A percentile compares a stretch with the other conserved stretches of the same genome.
Conservation (phyloP, 2,329 filamentous ascomycete species). For the Karstenula rhodostoma region DNA sequence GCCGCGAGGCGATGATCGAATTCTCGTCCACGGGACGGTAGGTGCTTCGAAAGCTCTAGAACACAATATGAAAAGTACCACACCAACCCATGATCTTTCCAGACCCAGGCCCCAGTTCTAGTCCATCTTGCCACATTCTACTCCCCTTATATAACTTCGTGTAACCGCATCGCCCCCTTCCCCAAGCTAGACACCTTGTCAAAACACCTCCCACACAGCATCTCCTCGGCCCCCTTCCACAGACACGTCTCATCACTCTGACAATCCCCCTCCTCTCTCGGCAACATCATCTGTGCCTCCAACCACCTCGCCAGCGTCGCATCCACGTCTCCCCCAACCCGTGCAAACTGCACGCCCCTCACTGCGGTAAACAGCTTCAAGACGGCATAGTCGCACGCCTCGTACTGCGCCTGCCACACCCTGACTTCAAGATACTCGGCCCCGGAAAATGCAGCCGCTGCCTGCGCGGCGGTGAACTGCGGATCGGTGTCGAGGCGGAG, state of each 20-base stretch:
- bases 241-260: constrained; percentile 1
- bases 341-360: constrained; percentile 54
- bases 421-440: constrained; percentile 59
- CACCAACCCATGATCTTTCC: too few relatives aligned
- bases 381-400: constrained; percentile 51
- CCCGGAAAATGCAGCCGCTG: constrained; percentile 54
- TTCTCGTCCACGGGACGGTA: too few relatives aligned
- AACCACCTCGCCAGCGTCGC: constrained; percentile 55
- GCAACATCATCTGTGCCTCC: constrained; percentile 55
- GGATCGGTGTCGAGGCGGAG: constrained; percentile 61
- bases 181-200: constrained; percentile 5
- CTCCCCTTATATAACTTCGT: not conserved
- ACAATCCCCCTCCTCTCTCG: constrained; percentile 21
- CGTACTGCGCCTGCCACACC: constrained; percentile 55
- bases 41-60: not conserved
- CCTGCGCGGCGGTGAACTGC: constrained; percentile 52
- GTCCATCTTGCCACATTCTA: not conserved
- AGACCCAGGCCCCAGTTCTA: not conserved
- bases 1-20: too few relatives aligned
- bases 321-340: constrained; percentile 54
- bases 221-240: constrained; percentile 3
- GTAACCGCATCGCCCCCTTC: not conserved
- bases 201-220: constrained; percentile 13
- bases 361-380: constrained; percentile 57
- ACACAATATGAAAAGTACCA: not conserved